Base-by-base conservation (phyloP, 2,329 filamentous ascomycete species). In the Coniochaeta ligniaria region DNA sequence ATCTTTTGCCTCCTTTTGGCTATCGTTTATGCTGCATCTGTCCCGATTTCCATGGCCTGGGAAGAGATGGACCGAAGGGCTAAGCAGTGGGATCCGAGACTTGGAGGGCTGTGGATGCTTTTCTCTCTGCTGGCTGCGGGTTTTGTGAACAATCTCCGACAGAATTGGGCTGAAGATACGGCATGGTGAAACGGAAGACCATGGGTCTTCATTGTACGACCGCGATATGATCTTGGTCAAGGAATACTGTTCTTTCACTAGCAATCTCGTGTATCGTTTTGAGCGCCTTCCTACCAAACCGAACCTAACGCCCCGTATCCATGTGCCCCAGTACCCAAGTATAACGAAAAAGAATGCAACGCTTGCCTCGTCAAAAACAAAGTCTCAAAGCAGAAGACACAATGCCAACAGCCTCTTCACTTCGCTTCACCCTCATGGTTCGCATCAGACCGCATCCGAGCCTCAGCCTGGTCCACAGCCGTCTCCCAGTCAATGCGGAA, bases 401-500 rank as follows among this genome's bases (percentile, higher is more conserved):
- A 17, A 11, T 28, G 7, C 9, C 14, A n/a, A 31, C 16, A 17
- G 9, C n/a, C 6, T 17, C 2, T 28, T 31, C 14, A 52, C 47
- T 52, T 52, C 26, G 47, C 11, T 17, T 50, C 45, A 28, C 24
- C 20, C 24, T 52, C 47, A 12, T 14, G 17, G 47, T 52, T 52
- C 22, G 54, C 54, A 14, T 64, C 64, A 7, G 61, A 61, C 33
- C 60, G 59, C 64, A 65, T 64, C 20, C 63, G 60, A 14, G 52
- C 62, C 57, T 63, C 60, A 4, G 64, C 64, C 22, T 64, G 61
- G 5, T 59, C 60, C 1, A 62, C 64, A 31, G 64, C 64, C 11
- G 28, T 60, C 36, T 66, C 61, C 64, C 64, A 66, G 35, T 66
- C 61, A 6, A 63, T 55, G 38, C 62, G 55, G 54, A 61, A 64